Evolutionary conservation across 169 alveolate species (phyloP), one percentile per base, ranked within the genome.

Genomic region (Cryptosporidium muris): DNA sequence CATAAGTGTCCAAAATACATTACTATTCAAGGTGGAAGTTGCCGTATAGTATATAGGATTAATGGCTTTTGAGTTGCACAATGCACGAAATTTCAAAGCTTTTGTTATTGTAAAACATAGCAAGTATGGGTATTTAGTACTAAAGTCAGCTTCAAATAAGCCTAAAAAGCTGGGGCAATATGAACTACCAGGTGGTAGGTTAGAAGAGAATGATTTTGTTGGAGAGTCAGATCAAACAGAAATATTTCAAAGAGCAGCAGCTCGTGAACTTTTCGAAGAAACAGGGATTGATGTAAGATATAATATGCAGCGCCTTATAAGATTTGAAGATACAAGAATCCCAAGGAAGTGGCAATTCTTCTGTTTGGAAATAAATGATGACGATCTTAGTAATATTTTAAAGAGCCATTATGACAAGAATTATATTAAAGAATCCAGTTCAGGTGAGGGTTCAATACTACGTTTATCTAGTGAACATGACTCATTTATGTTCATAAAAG

Each of bases 111-210:
- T 60, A 8, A 42, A 58, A 34, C 85, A 74, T 49, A 36, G 34
- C 3, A 63, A 74, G 49, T 48, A 56, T 38, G 85, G 85, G 9
- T 74, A 47, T 47, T 45, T 74, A 37, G 34, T 74, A 34, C 42
- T 74, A 11, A 37, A 53, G 63, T 53, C 63, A 53, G 38, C 67
- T 16, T 8, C 51, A n/a, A 2, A 64, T 38, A 47, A 5, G 43
- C 1, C 4, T 4, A 74, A 74, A 48, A 48, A 60, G 34, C n/a
- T 51, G 12, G 45, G 42, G 38, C 4, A 38, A 3, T 74, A 11
- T 48, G 74, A 74, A 48, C 40, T 74, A 3, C 85, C 85, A 14
- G 85, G 85, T 5, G 85, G 85, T 3, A 74, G 85, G 37, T 16
- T 74, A 37, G 85, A 74, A 9, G 53, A 56, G 4, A 5, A 11